phyloP scores from a whole-genome alignment of 768 basidiomycete species.

The Suillus plorans region DNA sequence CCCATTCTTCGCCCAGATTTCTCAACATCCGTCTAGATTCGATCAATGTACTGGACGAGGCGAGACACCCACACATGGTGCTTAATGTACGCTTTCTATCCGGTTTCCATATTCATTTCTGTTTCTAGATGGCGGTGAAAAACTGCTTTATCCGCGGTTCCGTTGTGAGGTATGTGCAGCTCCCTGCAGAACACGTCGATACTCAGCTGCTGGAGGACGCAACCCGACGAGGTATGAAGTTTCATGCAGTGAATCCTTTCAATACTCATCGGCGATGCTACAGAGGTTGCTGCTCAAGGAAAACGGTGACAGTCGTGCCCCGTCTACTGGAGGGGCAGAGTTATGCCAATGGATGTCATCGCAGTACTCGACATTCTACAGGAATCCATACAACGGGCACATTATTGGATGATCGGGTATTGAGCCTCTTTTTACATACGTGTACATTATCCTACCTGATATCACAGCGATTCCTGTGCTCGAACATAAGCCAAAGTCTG shows the following conservation, averaged over 20 bases:
- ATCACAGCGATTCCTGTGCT: slow-evolving; percentile 24
- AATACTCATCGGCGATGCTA: slow-evolving; percentile 7
- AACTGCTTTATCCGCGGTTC: slow-evolving; percentile 99
- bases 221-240: slow-evolving; percentile 77
- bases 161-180: slow-evolving; percentile 95
- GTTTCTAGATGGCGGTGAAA: slow-evolving; percentile 89
- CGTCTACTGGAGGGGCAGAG: too few relatives aligned
- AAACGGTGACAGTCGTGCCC: slow-evolving; percentile 30
- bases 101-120: background rate
- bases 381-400: background rate
- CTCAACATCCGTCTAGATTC: slow-evolving; percentile 95
- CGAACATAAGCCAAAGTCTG: slow-evolving; percentile 56
- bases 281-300: slow-evolving; percentile 43
- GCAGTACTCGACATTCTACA: background rate
- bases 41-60: slow-evolving; percentile 90
- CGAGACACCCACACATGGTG: slow-evolving; percentile 97
- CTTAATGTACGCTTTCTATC: background rate
- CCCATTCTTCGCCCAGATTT: slow-evolving; percentile 51
- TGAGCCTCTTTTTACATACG: background rate
- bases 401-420: background rate
- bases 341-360: too few relatives aligned
- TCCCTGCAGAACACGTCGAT: slow-evolving; percentile 91
- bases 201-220: slow-evolving; percentile 96
- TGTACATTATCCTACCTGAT: slow-evolving; percentile 3
- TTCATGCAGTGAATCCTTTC: background rate